Conservation (phyloP, 768 basidiomycete species). For the Coprinopsis cinerea region DNA sequence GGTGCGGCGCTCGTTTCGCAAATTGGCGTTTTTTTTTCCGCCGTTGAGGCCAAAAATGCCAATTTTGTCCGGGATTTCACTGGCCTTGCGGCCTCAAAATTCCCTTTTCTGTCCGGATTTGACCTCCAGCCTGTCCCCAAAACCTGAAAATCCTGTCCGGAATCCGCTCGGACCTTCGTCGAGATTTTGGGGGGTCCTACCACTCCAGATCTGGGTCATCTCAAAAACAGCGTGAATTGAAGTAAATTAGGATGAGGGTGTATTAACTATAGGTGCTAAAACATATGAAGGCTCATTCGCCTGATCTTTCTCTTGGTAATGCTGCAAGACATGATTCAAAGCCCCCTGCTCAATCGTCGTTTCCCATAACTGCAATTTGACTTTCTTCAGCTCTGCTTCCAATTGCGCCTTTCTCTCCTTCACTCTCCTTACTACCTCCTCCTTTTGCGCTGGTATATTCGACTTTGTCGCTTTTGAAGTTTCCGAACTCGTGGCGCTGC, state of each 20-base stretch:
- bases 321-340: slow-evolving; percentile 41
- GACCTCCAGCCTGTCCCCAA: too few relatives aligned
- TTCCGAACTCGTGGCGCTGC: background rate
- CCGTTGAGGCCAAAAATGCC: too few relatives aligned
- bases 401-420: slow-evolving; percentile 47
- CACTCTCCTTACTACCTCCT: slow-evolving; percentile 44
- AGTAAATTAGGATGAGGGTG: background rate
- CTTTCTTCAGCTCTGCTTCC: slow-evolving; percentile 47
- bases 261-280: slow-evolving; percentile 1
- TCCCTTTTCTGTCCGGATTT: too few relatives aligned
- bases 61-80: too few relatives aligned
- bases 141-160: too few relatives aligned
- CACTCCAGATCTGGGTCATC: too few relatives aligned
- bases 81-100: too few relatives aligned
- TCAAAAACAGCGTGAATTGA: background rate
- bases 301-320: slow-evolving; percentile 13
- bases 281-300: background rate
- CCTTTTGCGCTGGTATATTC: slow-evolving; percentile 13
- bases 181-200: too few relatives aligned
- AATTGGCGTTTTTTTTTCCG: too few relatives aligned
- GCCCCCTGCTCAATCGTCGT: slow-evolving; percentile 65
- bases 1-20: too few relatives aligned
- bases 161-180: too few relatives aligned
- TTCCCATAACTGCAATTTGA: slow-evolving; percentile 71
- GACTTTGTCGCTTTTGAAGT: background rate